Evolutionary conservation across 2,329 filamentous ascomycete genomes (phyloP).

Genomic region (Lachnellula suecica): DNA sequence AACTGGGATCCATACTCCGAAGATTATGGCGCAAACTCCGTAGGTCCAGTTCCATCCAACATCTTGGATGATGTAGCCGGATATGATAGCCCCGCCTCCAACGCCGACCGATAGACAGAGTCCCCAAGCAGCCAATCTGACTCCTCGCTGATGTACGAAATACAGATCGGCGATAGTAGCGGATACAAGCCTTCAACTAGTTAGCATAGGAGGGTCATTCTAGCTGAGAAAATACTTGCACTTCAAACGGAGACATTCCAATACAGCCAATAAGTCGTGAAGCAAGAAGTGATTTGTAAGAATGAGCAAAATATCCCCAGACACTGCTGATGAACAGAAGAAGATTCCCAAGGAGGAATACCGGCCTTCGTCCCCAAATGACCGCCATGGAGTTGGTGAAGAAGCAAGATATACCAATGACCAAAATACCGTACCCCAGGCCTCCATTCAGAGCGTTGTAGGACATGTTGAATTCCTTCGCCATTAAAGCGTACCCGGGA

Average conservation of each 20-base stretch:
- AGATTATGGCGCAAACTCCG: conserved; percentile 38
- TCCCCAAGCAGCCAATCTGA: conserved; percentile 19
- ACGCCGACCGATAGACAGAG: conserved; percentile 14
- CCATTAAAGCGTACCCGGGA: conserved; percentile 35
- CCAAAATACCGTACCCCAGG: conserved; percentile 34
- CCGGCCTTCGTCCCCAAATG: conserved; percentile 17
- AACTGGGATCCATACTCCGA: conserved; percentile 36
- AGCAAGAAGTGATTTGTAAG: conserved; percentile 11
- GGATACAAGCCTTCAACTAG: conserved; percentile 8
- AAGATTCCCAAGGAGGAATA: conserved; percentile 17
- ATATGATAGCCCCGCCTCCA: conserved; percentile 31
- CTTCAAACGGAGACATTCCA: conserved; percentile 16
- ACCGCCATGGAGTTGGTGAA: conserved; percentile 15
- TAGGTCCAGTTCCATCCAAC: conserved; percentile 33
- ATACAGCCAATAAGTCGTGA: conserved; percentile 15
- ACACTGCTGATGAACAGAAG: conserved; percentile 17
- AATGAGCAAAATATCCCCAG: conserved; percentile 14
- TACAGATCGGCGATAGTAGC: conserved; percentile 17
- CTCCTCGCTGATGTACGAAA: conserved; percentile 18
- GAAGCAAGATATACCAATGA: conserved; percentile 31
- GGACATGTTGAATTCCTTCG: conserved; percentile 31
- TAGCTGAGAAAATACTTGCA: conserved; percentile 4
- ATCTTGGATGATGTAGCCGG: conserved; percentile 35
- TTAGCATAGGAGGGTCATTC: background rate
- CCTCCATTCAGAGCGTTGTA: conserved; percentile 35